Evolutionary conservation across 1,284 basidiomycete species (phyloP).

Genomic region (Irpex sp.): DNA sequence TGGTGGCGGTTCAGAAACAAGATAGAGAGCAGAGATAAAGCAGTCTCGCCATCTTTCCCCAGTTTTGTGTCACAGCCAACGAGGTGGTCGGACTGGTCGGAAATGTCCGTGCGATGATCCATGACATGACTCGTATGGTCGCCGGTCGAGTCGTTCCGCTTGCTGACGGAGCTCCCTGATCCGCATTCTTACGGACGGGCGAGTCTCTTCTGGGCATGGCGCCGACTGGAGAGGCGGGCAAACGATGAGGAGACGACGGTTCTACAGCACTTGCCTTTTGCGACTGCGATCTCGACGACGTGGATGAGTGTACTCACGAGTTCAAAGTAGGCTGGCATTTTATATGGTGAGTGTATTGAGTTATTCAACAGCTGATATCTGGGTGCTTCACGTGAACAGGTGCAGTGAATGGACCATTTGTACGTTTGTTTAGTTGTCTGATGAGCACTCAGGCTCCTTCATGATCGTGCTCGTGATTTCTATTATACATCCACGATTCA

Average conservation of each 20-base stretch:
- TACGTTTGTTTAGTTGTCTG: background rate
- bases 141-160: background rate
- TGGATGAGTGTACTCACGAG: background rate
- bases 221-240: background rate
- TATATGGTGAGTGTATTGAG: background rate
- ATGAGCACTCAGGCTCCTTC: background rate
- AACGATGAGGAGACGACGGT: background rate
- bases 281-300: background rate
- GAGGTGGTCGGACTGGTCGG: background rate
- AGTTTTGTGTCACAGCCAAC: background rate
- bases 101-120: background rate
- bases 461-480: background rate
- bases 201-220: too few species aligned
- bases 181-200: background rate
- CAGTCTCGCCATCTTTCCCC: background rate
- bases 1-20: background rate
- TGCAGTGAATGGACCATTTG: background rate
- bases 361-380: background rate
- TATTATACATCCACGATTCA: too few species aligned
- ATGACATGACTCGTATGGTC: background rate
- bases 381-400: background rate
- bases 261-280: background rate
- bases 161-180: background rate
- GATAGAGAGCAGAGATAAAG: background rate
- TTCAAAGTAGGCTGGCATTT: background rate